Percentiles rank a stretch among this genome's conserved stretches.
These are phyloP conservation scores for Pouteria campechiana DNA, from an alignment of 179 eudicot species.

Conservation along the genomic window DNA sequence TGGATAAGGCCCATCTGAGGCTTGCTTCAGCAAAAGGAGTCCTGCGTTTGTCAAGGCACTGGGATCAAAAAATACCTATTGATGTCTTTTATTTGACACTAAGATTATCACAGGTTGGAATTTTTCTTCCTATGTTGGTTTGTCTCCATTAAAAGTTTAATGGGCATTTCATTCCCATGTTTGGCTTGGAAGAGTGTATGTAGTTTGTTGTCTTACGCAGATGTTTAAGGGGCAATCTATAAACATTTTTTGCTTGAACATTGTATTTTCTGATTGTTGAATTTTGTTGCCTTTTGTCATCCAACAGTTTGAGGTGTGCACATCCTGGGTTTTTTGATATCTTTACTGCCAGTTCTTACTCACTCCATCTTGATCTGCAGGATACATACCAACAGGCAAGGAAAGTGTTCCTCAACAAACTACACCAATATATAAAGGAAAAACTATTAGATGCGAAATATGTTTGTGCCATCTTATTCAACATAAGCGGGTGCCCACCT, in stretches of 20 bases:
- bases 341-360: not conserved
- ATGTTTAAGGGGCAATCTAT: too few species aligned
- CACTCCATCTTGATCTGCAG: slow-evolving; percentile 23
- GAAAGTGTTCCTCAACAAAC: slow-evolving; percentile 65
- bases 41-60: slow-evolving; percentile 83
- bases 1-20: slow-evolving; percentile 89
- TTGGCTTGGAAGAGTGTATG: too few species aligned
- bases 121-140: not conserved
- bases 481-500: slow-evolving; percentile 36
- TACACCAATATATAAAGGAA: slow-evolving; percentile 94
- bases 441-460: slow-evolving; percentile 85
- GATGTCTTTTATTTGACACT: slow-evolving; percentile 75
- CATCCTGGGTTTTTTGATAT: not conserved
- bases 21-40: slow-evolving; percentile 92
- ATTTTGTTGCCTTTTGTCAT: slow-evolving; percentile 2
- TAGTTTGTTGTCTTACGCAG: too few species aligned
- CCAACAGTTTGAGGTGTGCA: not conserved
- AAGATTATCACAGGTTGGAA: slow-evolving; percentile 66
- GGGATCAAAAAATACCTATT: slow-evolving; percentile 82
- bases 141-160: too few species aligned
- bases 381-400: slow-evolving; percentile 64
- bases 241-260: too few species aligned
- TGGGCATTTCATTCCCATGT: too few species aligned
- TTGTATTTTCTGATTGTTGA: not conserved
- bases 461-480: slow-evolving; percentile 77